Base-by-base conservation (phyloP, 2,329 filamentous ascomycete species). In the Sporothrix mexicana region DNA sequence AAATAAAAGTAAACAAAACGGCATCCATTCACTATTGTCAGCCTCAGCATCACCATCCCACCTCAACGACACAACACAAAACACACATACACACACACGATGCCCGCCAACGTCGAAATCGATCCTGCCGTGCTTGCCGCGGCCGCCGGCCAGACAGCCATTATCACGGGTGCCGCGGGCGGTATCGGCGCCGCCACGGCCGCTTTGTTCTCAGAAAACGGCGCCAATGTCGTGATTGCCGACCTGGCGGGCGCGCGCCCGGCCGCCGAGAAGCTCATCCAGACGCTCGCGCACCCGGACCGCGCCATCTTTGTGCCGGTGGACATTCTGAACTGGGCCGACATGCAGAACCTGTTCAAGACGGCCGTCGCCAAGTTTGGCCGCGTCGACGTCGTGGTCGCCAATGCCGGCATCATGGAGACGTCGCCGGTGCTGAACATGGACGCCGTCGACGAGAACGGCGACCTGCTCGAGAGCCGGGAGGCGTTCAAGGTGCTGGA, bases 331-430 rank as follows among this genome's bases (percentile, higher is more conserved):
- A 71, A 80, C 51, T 84, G 82, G 82, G 70, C 71, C 0, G 75
- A 81, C n/a, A 79, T 84, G 78, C 76, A 76, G 25, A 30, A 72
- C 2, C 73, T 82, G 3, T 84, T 83, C 73, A 77, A 79, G 51
- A 57, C 72, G 2, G 78, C 80, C 1, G 77, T 79, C 17, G 73
- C 77, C 20, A 73, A 47, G 5, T 84, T 83, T 66, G 79, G 81
- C 3, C 72, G 78, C 3, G 74, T 84, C 1, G 81, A 84, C 73
- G 78, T 83, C 17, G 81, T 84, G 1, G 76, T 84, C 20, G 82
- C 82, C 45, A 84, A 84, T 74, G 82, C 83, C 8, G 83, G 82
- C 4, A 78, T 82, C 66, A 84, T 84, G 80, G 75, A 77, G 66
- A 76, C 55, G 23, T 2, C 53, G 30, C 59, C 70, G 72, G 75